Evolutionary conservation across 495 filamentous ascomycete species (phyloP), one percentile per base, ranked within the genome.

Genomic region (Daldinia decipiens): DNA sequence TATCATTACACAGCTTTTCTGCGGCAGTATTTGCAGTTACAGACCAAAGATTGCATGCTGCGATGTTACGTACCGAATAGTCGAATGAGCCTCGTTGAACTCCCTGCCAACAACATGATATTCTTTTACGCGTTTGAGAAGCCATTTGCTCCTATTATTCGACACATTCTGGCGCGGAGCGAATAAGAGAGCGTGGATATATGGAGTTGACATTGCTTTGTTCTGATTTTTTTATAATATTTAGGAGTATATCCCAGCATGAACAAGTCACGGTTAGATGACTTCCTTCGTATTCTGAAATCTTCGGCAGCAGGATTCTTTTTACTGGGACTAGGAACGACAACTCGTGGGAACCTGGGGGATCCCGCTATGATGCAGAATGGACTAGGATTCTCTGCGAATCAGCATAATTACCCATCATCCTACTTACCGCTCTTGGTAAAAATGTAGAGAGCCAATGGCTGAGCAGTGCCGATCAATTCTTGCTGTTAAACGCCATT

Each of bases 241-340:
- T 38, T 38, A 45, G 45, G 60, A 45, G 38, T 56, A 59, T 63
- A 39, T 13, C 29, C 27, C 13, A 17, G 57, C 47, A 67, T 45
- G 17, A 12, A 26, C 51, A 21, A 53, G 63, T 67, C 19, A 1
- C n/a, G 40, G 5, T 8, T 36, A 29, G 47, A 51, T 62, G 57
- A 50, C 65, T 50, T 56, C 21, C 65, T 50, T 56, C 21, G 65
- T 52, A 62, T 62, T 40, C 39, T 17, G 36, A 21, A 34, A 24
- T 63, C 38, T 24, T 24, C 65, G 68, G 62, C 62, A 70, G 38
- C 68, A 70, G 61, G 50, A 60, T 65, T 54, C 17, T 60, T 64
- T 70, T 70, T 29, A 69, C 47, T 57, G 52, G 59, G 59, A 64
- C 59, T 50, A 40, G 52, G 59, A 57, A 53, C 40, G 21, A 27